Evolutionary conservation across 306 rosid species (phyloP).

Genomic region (Delonix regia): DNA sequence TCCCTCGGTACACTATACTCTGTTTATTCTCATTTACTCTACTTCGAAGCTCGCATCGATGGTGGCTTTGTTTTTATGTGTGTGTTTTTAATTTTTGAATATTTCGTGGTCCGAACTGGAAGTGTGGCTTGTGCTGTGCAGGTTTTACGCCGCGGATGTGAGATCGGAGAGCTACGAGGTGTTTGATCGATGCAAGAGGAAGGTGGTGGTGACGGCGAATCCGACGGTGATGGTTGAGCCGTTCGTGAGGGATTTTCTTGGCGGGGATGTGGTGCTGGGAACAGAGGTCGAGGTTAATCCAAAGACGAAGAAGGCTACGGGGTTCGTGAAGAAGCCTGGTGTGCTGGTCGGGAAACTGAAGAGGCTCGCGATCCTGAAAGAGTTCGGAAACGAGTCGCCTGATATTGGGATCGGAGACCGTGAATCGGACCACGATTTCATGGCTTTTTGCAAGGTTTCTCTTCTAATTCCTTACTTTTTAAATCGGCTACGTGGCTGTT

Average conservation of each 20-base stretch:
- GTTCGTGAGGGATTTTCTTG: conserved; percentile 82
- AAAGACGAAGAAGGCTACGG: conserved; percentile 94
- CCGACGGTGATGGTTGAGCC: conserved; percentile 96
- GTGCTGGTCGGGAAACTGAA: conserved; percentile 82
- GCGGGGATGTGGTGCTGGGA: conserved; percentile 86
- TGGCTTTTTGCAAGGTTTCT: conserved; percentile 91
- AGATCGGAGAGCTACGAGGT: conserved; percentile 86
- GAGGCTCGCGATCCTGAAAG: conserved; percentile 65
- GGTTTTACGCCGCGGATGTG: conserved; percentile 92
- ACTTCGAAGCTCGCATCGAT: background rate
- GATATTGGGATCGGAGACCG: conserved; percentile 93
- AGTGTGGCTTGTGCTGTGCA: conserved; percentile 3
- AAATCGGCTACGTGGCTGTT: background rate
- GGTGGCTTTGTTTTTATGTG: background rate
- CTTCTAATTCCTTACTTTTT: background rate
- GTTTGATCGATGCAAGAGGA: conserved; percentile 82
- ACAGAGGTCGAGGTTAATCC: conserved; percentile 94
- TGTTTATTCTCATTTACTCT: background rate
- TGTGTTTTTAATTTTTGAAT: background rate
- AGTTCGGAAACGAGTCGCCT: conserved; percentile 75
- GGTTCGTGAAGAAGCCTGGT: conserved; percentile 91
- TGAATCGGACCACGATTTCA: conserved; percentile 81
- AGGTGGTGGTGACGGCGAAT: conserved; percentile 92
- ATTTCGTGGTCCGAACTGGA: background rate
- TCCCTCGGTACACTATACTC: conserved; percentile 61